Base-by-base conservation (phyloP, 176 grass and related monocot species). In the Cenchrus americanus region DNA sequence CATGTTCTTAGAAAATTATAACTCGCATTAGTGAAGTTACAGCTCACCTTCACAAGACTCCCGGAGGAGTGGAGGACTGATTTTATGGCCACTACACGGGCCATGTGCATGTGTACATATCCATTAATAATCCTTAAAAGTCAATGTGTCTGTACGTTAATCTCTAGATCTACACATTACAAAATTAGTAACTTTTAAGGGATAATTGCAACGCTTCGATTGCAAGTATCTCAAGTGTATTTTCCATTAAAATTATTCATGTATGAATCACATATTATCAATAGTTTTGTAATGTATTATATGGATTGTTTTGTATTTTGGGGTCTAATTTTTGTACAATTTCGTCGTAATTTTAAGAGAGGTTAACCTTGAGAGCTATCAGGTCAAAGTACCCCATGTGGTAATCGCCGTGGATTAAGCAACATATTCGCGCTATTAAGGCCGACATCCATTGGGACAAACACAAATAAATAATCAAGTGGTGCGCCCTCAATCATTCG, bases 1-100 rank as follows among this genome's bases (percentile, higher is more conserved):
- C 32, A 14, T 77, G 42, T 12, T 10, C 51, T 12, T 60, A 26
- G 79, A 71, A 60, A 71, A 40, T 42, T 32, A 27, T 67, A 26
- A 60, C 79, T 82, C 37, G 68, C 37, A 66, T 47, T 14, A 47
- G 79, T 60, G 79, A 82, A 59, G 79, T 59, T 59, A 71, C 66
- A 61, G 22, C 22, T 48, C 52, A 82, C 14, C 66, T 19, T 57
- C 79, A 58, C 32, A 4, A 27, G 65, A 12, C 37, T 58, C 34
- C 8, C 8, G 14, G 65, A 44, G 64, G 34, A 58, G 34, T 37
- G 34, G 34, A 69, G 66, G 34, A 37, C 34, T 37, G 34, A 37
- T 70, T 24, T 70, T 81, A 44, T 63, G 62, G 65, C 65, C 19
- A 58, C 46, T 70, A 21, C 49, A 58, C 58, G 32, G 21, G 8